phyloP scores from a whole-genome alignment of 176 grass and related monocot genomes.

The Rhipidocladum racemiflorum region DNA sequence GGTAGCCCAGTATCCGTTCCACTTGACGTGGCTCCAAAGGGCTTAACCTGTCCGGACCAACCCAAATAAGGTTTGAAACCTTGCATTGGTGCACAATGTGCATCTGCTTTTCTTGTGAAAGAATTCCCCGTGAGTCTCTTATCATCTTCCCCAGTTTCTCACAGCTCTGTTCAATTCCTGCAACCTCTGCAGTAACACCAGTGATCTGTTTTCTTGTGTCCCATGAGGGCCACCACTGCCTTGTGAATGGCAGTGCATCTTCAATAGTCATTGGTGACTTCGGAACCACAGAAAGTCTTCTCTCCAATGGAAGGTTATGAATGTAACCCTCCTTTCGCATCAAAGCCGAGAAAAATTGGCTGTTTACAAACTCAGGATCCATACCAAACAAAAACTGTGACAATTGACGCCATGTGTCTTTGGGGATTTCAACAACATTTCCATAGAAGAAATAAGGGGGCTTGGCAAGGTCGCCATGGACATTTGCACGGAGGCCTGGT shows the following conservation, averaged over 20 bases:
- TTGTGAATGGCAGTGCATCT: slow-evolving; percentile 53
- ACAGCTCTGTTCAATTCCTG: slow-evolving; percentile 26
- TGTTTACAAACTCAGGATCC: slow-evolving; percentile 69
- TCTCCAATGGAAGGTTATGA: slow-evolving; percentile 70
- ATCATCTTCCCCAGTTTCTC: slow-evolving; percentile 48
- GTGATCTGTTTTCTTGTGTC: slow-evolving; percentile 59
- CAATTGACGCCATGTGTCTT: slow-evolving; percentile 51
- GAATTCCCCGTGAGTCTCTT: slow-evolving; percentile 46
- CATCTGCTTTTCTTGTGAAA: slow-evolving; percentile 38
- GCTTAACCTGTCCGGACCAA: slow-evolving; percentile 44
- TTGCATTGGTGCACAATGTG: slow-evolving; percentile 62
- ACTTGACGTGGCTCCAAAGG: slow-evolving; percentile 56
- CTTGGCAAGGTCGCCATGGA: slow-evolving; percentile 3
- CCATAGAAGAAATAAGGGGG: slow-evolving; percentile 77
- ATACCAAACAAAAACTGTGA: slow-evolving; percentile 57
- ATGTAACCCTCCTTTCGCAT: slow-evolving; percentile 72
- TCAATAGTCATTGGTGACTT: slow-evolving; percentile 60
- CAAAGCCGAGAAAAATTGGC: slow-evolving; percentile 64
- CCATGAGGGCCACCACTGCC: slow-evolving; percentile 66
- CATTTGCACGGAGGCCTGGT: slow-evolving; percentile 6
- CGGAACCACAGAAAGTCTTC: slow-evolving; percentile 33
- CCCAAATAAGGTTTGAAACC: slow-evolving; percentile 65
- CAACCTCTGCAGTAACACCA: slow-evolving; percentile 33
- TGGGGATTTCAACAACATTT: slow-evolving; percentile 59
- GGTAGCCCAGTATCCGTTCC: slow-evolving; percentile 76